Evolutionary conservation across 2,329 filamentous ascomycete genomes (phyloP).

Genomic region (Fusarium sterilihyphosum): DNA sequence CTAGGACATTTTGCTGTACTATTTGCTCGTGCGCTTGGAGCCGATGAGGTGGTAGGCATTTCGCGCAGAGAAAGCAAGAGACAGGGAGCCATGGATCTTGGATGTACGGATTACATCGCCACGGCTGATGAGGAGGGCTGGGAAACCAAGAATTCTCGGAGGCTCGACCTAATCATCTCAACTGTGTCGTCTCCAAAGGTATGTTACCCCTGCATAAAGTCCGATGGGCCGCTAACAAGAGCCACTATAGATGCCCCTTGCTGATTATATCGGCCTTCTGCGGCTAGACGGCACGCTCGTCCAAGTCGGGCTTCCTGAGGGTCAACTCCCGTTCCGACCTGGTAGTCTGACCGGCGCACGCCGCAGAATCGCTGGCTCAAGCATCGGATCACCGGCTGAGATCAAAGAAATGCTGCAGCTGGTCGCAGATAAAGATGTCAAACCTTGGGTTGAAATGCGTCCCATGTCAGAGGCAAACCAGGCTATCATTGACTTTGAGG

Average conservation of each 20-base stretch:
- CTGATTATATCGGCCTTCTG: slow-evolving; percentile 46
- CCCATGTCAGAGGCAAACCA: slow-evolving; percentile 65
- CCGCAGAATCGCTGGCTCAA: slow-evolving; percentile 44
- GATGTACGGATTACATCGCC: slow-evolving; percentile 66
- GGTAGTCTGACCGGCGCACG: neutral
- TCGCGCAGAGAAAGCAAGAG: slow-evolving; percentile 66
- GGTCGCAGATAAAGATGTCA: slow-evolving; percentile 63
- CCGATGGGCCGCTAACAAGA: neutral
- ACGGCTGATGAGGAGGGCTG: slow-evolving; percentile 63
- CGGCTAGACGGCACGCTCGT: slow-evolving; percentile 66
- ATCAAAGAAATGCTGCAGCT: slow-evolving; percentile 69
- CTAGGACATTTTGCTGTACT: slow-evolving; percentile 74
- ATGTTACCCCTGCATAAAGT: neutral
- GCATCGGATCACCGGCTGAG: slow-evolving; percentile 62
- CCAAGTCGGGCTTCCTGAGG: slow-evolving; percentile 67
- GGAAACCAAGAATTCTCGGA: slow-evolving; percentile 61
- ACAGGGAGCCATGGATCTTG: slow-evolving; percentile 63
- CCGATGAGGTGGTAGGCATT: slow-evolving; percentile 66
- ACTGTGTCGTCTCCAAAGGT: slow-evolving; percentile 66
- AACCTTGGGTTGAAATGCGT: slow-evolving; percentile 64
- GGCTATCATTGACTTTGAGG: slow-evolving; percentile 64
- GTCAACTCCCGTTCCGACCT: slow-evolving; percentile 14
- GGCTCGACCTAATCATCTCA: slow-evolving; percentile 78
- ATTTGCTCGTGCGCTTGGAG: slow-evolving; percentile 72
- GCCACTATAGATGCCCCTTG: slow-evolving; percentile 27